Percentiles rank a stretch among this genome's conserved stretches.
Evolutionary conservation across 179 eudicot genomes (phyloP).

Genomic region (Pouteria campechiana): DNA sequence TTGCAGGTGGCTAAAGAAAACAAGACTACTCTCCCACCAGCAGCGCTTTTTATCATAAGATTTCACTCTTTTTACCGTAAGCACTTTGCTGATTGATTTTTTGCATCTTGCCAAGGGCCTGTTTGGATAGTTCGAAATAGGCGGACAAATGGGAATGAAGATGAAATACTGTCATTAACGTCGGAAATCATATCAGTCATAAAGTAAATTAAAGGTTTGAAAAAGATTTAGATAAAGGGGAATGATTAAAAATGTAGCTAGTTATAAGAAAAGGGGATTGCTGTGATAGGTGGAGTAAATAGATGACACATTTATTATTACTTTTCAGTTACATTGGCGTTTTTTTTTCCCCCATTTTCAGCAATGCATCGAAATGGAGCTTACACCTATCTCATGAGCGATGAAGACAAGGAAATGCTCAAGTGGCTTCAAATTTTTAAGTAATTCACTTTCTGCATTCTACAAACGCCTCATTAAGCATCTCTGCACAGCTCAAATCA

Average conservation of each 20-base stretch:
- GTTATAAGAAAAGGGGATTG: no score
- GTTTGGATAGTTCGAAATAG: no score
- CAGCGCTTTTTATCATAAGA: conserved; percentile 32
- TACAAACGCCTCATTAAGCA: neutral
- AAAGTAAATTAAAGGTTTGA: no score
- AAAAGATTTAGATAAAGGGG: no score
- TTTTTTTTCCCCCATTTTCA: neutral
- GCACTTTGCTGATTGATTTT: neutral
- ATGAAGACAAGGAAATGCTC: conserved; percentile 31
- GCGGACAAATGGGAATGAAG: no score
- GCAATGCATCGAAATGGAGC: conserved; percentile 29
- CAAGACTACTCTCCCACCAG: conserved; percentile 26
- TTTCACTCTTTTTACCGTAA: conserved; percentile 38
- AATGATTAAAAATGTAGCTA: no score
- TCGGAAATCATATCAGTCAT: no score
- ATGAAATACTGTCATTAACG: no score
- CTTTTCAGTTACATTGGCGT: neutral
- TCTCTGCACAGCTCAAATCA: neutral
- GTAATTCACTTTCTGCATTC: conserved; percentile 4
- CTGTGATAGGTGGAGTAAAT: no score
- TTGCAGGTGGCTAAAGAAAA: conserved; percentile 38
- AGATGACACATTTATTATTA: no score
- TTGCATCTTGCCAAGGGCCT: no score
- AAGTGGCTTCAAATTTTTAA: conserved; percentile 35
- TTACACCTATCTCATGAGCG: conserved; percentile 26